Conservation (phyloP, 164 flowering plant species). For the Piper betle region DNA sequence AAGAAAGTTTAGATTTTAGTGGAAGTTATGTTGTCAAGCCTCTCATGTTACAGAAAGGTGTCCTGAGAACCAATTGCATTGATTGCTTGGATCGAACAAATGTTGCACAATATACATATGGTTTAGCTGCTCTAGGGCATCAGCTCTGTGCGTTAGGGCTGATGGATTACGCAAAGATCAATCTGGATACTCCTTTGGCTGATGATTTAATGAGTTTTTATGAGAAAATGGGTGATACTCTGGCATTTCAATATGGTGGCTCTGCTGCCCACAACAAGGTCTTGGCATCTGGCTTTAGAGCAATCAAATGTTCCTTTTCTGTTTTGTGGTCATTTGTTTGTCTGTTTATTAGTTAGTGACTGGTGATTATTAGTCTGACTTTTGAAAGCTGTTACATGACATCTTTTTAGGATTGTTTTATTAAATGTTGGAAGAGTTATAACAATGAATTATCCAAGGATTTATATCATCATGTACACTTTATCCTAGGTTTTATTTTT, state of each 20-base stretch:
- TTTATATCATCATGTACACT: too few species aligned
- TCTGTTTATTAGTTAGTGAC: too few species aligned
- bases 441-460: too few species aligned
- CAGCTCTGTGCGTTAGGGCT: slow-evolving; percentile 69
- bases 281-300: not conserved
- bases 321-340: too few species aligned
- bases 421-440: too few species aligned
- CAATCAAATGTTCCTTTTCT: too few species aligned
- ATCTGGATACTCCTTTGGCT: slow-evolving; percentile 52
- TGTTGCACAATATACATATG: slow-evolving; percentile 88
- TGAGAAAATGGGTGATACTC: slow-evolving; percentile 92
- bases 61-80: slow-evolving; percentile 89
- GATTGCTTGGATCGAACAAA: slow-evolving; percentile 98
- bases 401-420: too few species aligned
- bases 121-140: slow-evolving; percentile 76
- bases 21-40: slow-evolving; percentile 21
- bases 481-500: too few species aligned
- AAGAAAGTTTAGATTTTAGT: slow-evolving; percentile 10
- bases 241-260: slow-evolving; percentile 93
- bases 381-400: too few species aligned
- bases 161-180: slow-evolving; percentile 29
- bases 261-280: slow-evolving; percentile 99
- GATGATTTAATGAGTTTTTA: slow-evolving; percentile 60
- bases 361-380: too few species aligned
- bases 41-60: slow-evolving; percentile 60